phyloP scores from a whole-genome alignment of 139 green algal species.

The Gonium pectorale region DNA sequence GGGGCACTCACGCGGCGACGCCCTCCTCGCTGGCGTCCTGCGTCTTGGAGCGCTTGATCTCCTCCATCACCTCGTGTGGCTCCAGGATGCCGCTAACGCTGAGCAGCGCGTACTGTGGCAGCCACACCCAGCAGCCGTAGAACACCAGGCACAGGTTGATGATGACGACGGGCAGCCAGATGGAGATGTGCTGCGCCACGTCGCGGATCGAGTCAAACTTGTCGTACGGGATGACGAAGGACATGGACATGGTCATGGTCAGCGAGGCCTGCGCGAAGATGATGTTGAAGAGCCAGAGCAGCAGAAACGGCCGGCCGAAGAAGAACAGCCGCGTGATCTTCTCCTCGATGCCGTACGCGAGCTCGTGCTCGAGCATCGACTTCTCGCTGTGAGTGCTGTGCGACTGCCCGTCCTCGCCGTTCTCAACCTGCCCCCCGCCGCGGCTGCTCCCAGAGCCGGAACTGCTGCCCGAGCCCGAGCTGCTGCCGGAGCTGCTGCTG shows the following conservation, averaged over 20 bases:
- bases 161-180: slow-evolving; percentile 43
- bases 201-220: slow-evolving; percentile 43
- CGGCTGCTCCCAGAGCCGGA: not conserved
- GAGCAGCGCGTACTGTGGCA: slow-evolving; percentile 50
- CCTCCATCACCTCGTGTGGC: slow-evolving; percentile 42
- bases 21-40: slow-evolving; percentile 36
- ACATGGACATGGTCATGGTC: slow-evolving; percentile 46
- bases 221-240: slow-evolving; percentile 53
- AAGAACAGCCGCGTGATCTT: slow-evolving; percentile 49
- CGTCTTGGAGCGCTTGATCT: slow-evolving; percentile 49
- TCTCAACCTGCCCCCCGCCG: not conserved
- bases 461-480: too few relatives aligned
- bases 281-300: slow-evolving; percentile 54
- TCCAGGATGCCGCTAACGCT: slow-evolving; percentile 24
- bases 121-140: slow-evolving; percentile 43
- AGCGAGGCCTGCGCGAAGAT: slow-evolving; percentile 49
- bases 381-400: slow-evolving; percentile 1
- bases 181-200: slow-evolving; percentile 3
- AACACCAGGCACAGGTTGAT: slow-evolving; percentile 35
- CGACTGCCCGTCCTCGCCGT: not conserved
- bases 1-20: slow-evolving; percentile 25
- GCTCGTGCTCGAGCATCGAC: slow-evolving; percentile 30
- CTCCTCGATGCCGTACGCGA: slow-evolving; percentile 38
- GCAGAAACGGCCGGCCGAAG: slow-evolving; percentile 29
- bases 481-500: not conserved